phyloP scores from a whole-genome alignment of 495 filamentous ascomycete species.

The Lineolata rhizophorae region DNA sequence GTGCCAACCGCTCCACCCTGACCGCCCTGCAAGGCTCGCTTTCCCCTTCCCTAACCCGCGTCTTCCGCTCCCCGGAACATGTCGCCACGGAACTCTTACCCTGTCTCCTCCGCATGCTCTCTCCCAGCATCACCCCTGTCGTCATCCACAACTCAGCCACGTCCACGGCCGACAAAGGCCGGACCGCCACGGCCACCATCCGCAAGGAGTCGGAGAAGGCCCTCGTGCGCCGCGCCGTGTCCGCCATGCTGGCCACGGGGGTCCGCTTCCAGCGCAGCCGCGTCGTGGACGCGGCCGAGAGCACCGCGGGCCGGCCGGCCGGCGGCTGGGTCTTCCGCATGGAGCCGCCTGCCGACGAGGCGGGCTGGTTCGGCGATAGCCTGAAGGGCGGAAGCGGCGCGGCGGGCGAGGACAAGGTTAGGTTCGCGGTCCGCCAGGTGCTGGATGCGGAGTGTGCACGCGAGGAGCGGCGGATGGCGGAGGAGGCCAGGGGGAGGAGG shows the following conservation, averaged over 20 bases:
- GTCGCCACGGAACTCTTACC: constrained; percentile 67
- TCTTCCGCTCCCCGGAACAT: constrained; percentile 53
- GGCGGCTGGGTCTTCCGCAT: constrained; percentile 69
- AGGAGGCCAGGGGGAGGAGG: constrained; percentile 23
- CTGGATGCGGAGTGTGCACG: constrained; percentile 73
- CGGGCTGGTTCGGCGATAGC: constrained; percentile 27
- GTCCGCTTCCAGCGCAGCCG: constrained; percentile 65
- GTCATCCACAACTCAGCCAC: constrained; percentile 34
- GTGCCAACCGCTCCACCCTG: constrained; percentile 37
- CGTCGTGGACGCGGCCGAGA: constrained; percentile 38
- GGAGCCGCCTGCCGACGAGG: constrained; percentile 70
- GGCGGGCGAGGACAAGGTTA: constrained; percentile 37
- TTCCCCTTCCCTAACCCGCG: constrained; percentile 35
- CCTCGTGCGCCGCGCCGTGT: constrained; percentile 57
- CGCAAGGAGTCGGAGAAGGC: constrained; percentile 63
- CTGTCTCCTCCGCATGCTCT: constrained; percentile 57
- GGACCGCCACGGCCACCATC: constrained; percentile 52
- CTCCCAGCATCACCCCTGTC: constrained; percentile 82
- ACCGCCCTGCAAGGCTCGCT: constrained; percentile 32
- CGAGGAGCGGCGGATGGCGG: constrained; percentile 17
- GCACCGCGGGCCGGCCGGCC: constrained; percentile 2
- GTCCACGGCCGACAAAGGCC: constrained; percentile 35
- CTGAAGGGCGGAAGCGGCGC: constrained; percentile 16
- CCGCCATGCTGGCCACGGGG: constrained; percentile 55
- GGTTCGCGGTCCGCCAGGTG: constrained; percentile 80